phyloP scores from a whole-genome alignment of 2,329 filamentous ascomycete genomes.

The Fusarium zealandicum region DNA sequence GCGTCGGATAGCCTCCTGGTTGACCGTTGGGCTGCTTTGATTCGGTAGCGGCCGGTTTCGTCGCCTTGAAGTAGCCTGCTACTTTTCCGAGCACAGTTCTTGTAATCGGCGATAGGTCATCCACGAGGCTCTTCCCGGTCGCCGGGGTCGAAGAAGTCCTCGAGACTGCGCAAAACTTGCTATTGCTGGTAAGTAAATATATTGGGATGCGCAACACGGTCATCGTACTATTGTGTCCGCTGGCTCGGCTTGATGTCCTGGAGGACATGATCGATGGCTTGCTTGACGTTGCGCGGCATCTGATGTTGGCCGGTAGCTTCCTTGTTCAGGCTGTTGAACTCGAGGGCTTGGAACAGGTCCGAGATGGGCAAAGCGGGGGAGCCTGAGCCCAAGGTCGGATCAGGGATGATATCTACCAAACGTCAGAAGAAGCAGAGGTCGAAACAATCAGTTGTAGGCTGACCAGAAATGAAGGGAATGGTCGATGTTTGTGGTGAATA shows the following conservation, averaged over 20 bases:
- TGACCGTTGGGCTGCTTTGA: slow-evolving; percentile 49
- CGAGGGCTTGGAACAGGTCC: slow-evolving; percentile 58
- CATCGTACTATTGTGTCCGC: slow-evolving; percentile 69
- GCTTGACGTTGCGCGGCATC: slow-evolving; percentile 71
- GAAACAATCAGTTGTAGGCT: slow-evolving; percentile 31
- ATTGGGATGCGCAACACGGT: background rate
- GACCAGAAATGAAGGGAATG: slow-evolving; percentile 79
- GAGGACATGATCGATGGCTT: slow-evolving; percentile 76
- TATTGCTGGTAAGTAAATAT: slow-evolving; percentile 46
- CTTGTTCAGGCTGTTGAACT: slow-evolving; percentile 73
- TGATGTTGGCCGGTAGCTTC: slow-evolving; percentile 68
- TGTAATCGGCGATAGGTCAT: slow-evolving; percentile 58
- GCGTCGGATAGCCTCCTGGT: slow-evolving; percentile 25
- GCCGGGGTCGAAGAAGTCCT: slow-evolving; percentile 33
- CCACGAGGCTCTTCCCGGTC: slow-evolving; percentile 44
- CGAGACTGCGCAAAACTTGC: slow-evolving; percentile 58
- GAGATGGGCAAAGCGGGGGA: slow-evolving; percentile 60
- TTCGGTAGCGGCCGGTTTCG: slow-evolving; percentile 44
- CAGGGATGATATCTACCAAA: slow-evolving; percentile 67
- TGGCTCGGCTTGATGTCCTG: slow-evolving; percentile 76
- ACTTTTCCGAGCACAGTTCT: slow-evolving; percentile 52
- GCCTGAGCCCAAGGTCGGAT: slow-evolving; percentile 66
- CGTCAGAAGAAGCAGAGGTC: slow-evolving; percentile 24
- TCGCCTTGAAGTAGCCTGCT: slow-evolving; percentile 50
- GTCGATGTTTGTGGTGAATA: slow-evolving; percentile 84